phyloP scores from a whole-genome alignment of 1,284 basidiomycete species.

The Peniophora sp. region DNA sequence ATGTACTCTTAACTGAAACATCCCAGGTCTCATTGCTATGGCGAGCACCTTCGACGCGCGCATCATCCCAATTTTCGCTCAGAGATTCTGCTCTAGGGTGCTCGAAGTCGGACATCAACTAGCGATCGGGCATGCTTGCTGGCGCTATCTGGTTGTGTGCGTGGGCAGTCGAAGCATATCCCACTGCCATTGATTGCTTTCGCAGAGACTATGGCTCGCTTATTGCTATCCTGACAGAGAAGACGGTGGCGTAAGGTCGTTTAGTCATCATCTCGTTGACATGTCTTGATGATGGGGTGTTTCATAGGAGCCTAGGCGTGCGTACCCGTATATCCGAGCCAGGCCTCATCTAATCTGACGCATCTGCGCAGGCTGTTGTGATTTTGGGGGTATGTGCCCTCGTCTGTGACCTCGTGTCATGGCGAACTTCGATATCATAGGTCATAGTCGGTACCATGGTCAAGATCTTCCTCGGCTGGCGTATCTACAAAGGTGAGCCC shows the following conservation, averaged over 20 bases:
- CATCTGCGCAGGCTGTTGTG: neutral
- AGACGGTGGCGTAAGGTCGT: no score
- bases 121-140: constrained; percentile 47
- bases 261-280: no score
- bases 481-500: neutral
- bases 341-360: neutral
- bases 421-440: constrained; percentile 25
- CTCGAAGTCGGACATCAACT: constrained; percentile 45
- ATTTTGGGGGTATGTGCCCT: neutral
- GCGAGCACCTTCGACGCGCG: no score
- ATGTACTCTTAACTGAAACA: no score
- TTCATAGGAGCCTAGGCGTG: constrained; percentile 45
- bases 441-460: constrained; percentile 51
- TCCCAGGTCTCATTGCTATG: no score
- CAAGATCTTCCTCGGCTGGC: constrained; percentile 36
- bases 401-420: no score
- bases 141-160: constrained; percentile 46
- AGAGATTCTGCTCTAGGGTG: constrained; percentile 24
- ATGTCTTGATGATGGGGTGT: no score
- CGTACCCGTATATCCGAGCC: neutral
- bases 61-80: no score
- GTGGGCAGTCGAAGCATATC: no score
- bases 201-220: no score
- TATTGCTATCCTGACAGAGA: no score
- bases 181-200: no score